Base-by-base conservation (phyloP, 2,329 filamentous ascomycete species). In the Fusarium udum region DNA sequence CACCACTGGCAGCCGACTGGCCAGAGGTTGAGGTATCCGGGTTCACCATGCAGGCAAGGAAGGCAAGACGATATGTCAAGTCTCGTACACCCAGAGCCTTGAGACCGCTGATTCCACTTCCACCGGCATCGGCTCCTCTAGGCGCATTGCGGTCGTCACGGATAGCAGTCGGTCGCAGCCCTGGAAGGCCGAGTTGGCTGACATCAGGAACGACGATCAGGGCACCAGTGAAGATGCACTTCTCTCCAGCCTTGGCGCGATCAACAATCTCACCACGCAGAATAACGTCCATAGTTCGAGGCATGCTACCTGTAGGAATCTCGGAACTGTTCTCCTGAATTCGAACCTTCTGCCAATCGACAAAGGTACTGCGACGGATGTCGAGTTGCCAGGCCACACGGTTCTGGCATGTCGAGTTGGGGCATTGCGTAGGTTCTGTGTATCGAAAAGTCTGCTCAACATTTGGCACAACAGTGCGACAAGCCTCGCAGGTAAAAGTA, bases 271-370 rank as follows among this genome's bases (percentile, higher is more conserved):
- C 96, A 79, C 96, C 96, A 69, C 96, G 92, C 39, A 99, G 84
- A 75, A 99, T 98, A 46, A 99, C 93, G 79, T 99, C 96, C 90
- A 99, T 96, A 6, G 96, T 99, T 67, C 96, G 90, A 31, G 96
- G 96, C 96, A 99, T 99, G 84, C 95, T 98, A 61, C 96, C 96
- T 0, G 96, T 99, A 0, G 96, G 96, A 42, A 99, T 99, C 81
- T 99, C 96, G 8, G 95, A 95, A 75, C 95, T 97, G 85, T 98
- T 99, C 83, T 99, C 96, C 83, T 99, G 96, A 70, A 98, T 94
- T 72, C 97, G 93, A 31, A 98, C 95, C 82, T 98, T 98, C 81
- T 99, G 96, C 96, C 96, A 99, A 84, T 99, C 96, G 70, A 99
- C 93, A 80, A 99, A 99, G 1, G 95, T 98, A 82, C 95, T 98